Base-by-base conservation (phyloP, 2,329 filamentous ascomycete species). In the Sclerotinia minor region DNA sequence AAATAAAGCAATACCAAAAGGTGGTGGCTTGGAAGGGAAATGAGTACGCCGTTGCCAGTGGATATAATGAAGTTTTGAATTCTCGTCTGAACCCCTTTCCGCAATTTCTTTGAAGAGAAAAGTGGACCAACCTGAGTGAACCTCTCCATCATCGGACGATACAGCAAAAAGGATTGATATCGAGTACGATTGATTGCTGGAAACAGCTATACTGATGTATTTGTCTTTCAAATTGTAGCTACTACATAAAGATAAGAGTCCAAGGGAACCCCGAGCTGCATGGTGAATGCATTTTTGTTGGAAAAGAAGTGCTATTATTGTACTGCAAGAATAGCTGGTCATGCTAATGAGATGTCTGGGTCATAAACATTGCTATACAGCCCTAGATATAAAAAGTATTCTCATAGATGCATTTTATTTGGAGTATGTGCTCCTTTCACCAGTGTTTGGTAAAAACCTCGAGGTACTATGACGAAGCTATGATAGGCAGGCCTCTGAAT, bases 11-110 rank as follows among this genome's bases (percentile, higher is more conserved):
- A 38, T 26, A 2, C 11, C 17, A 49, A 7, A 15, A 38, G 44
- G 2, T 24, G 15, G 41, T n/a, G n/a, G 17, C 47, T 63, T 21
- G 5, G 24, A 24, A 5, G 17, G 8, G 1, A 38, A 47, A 38
- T 50, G 26, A 26, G 15, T 50, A 5, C n/a, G n/a, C 59, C 24
- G 59, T 41, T 63, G 45, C 29, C 15, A 8, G 26, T 35, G 24
- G 32, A 50, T 50, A 26, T 5, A 13, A 50, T 24, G 29, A 38
- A 6, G 29, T 19, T 21, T 21, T 63, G 59, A 50, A 38, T 38
- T 50, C 45, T 63, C 59, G 45, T 50, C 59, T 50, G 45, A 63
- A 63, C 59, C 59, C 59, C 59, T 50, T 63, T 63, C 15, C n/a
- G 17, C 29, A 38, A 26, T 63, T 19, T 38, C 45, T 50, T n/a